These are phyloP conservation scores for Crithidia expoeki DNA, from an alignment of 208 protist genomes.

Conservation along the genomic window DNA sequence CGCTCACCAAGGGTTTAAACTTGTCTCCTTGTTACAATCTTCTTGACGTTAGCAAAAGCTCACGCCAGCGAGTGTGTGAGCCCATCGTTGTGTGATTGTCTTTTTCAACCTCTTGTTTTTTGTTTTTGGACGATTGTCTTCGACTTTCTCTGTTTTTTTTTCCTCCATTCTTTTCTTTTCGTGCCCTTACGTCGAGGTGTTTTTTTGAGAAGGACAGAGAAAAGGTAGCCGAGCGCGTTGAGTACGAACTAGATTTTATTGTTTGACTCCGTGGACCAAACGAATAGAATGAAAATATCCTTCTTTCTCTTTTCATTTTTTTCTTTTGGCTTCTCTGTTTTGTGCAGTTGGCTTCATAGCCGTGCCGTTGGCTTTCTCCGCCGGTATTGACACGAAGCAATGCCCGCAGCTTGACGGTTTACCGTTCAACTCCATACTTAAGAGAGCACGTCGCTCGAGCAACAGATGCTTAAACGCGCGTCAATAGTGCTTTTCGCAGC, in stretches of 20 bases:
- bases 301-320: background rate
- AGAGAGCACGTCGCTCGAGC: background rate
- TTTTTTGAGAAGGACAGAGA: background rate
- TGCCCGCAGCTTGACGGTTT: constrained; percentile 2
- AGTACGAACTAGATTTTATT: background rate
- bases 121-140: background rate
- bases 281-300: background rate
- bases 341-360: background rate
- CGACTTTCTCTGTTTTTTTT: background rate
- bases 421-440: background rate
- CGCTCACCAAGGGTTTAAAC: too few species aligned
- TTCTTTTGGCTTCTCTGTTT: too few species aligned
- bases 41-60: too few species aligned
- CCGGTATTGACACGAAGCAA: constrained; percentile 17
- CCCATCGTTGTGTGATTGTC: constrained; percentile 9
- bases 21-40: too few species aligned
- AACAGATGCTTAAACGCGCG: background rate
- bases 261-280: background rate
- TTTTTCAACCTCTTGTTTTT: background rate
- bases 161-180: background rate
- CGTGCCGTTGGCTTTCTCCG: background rate
- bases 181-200: too few species aligned
- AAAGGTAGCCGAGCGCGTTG: background rate
- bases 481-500: background rate
- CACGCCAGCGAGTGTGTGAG: background rate